Evolutionary conservation across 2,329 filamentous ascomycete genomes (phyloP), one percentile per base, ranked within the genome.

Genomic region (Colletotrichum tropicale): DNA sequence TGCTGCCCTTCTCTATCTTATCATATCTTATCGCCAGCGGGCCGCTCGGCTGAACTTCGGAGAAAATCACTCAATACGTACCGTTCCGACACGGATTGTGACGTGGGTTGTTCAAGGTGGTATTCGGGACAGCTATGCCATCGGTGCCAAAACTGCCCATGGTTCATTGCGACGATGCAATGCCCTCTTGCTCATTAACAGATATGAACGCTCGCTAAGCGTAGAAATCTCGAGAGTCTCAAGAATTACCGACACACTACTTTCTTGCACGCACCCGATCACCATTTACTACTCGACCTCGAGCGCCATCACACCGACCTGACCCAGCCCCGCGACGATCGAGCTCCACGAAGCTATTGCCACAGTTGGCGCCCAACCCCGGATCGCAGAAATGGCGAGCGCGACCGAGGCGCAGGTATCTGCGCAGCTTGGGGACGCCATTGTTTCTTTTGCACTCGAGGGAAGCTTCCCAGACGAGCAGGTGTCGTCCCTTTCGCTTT

Each of bases 391-490:
- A 79, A 84, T 87, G 84, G 79, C 83, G 71, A 65, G 82, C 16
- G 71, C 79, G 9, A 77, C 80, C 21, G 82, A 82, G 5, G 30
- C 84, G 8, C 78, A 81, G n/a, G 52, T 66, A 3, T 24, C 76
- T 4, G 36, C 65, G 66, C 80, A 81, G 73, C 80, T 88, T 6
- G 84, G 85, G 78, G 80, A 86, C 61, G 86, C 85, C 32, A 82
- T 88, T 28, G 81, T 87, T 12, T 79, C 81, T 8, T 88, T 88
- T 78, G 81, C 85, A 4, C 79, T 86, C 18, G 82, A 87, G 13
- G 84, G 84, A 2, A 80, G 78, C 38, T 88, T 88, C 65, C 86
- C 86, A n/a, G 79, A 80, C 36, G 84, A 86, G 24, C 79, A 86
- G 43, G 77, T 84, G 67, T 78, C 83, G n/a, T 78, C 81, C 8